Conservation (phyloP, 257 asterid genomes). For the Lithospermum erythrorhizon region DNA sequence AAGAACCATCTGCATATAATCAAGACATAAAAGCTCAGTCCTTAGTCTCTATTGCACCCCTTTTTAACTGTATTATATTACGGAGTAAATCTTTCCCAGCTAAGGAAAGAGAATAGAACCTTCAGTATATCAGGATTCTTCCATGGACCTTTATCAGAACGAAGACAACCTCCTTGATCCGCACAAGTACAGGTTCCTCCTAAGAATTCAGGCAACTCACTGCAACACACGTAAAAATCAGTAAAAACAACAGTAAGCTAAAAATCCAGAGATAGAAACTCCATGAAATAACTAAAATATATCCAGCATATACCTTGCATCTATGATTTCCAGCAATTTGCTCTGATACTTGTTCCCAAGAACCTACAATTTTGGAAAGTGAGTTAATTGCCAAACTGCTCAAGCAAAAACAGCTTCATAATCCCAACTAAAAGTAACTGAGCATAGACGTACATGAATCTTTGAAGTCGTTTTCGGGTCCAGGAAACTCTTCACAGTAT, state of each 20-base stretch:
- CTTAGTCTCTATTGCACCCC: not conserved
- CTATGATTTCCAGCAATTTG: conserved; percentile 85
- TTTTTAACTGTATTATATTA: not conserved
- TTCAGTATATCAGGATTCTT: conserved; percentile 76
- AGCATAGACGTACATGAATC: conserved; percentile 55
- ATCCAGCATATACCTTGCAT: conserved; percentile 49
- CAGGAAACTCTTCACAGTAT: conserved; percentile 67
- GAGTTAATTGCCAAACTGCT: not conserved
- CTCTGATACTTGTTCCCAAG: conserved; percentile 72
- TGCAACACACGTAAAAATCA: conserved; percentile 19
- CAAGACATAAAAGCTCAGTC: conserved; percentile 13
- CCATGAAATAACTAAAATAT: conserved; percentile 1
- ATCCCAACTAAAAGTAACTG: not conserved
- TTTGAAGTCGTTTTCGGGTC: conserved; percentile 95
- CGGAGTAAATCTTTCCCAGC: not conserved
- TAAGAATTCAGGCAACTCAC: conserved; percentile 88
- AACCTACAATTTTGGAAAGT: conserved; percentile 40
- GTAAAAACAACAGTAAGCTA: not conserved
- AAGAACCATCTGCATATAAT: conserved; percentile 58
- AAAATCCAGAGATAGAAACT: not conserved
- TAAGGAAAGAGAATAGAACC: conserved; percentile 29
- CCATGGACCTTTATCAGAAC: conserved; percentile 98
- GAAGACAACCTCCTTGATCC: conserved; percentile 83
- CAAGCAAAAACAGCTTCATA: conserved; percentile 3
- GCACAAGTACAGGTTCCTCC: conserved; percentile 88